These are phyloP conservation scores for Fusarium continuum DNA, from an alignment of 2,329 filamentous ascomycete genomes.

Conservation along the genomic window DNA sequence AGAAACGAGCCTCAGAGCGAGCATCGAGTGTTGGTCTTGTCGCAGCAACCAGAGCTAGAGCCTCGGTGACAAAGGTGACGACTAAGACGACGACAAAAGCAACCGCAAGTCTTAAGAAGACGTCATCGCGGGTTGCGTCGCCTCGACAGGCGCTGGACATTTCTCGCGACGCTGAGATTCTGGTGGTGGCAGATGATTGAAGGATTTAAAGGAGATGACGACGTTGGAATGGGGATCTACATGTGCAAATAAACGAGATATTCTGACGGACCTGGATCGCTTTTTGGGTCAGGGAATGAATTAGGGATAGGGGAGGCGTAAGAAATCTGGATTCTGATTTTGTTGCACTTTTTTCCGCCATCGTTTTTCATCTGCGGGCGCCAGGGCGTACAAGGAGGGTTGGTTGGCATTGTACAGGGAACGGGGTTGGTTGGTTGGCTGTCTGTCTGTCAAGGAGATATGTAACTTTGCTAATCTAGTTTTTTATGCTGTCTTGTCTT, in stretches of 20 bases:
- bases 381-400: conserved; percentile 27
- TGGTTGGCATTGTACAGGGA: conserved; percentile 35
- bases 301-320: conserved; percentile 7
- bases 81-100: conserved; percentile 29
- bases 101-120: conserved; percentile 23
- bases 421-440: conserved; percentile 14
- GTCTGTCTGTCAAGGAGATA: conserved; percentile 11
- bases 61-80: conserved; percentile 22
- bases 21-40: conserved; percentile 37
- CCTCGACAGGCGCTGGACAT: conserved; percentile 37
- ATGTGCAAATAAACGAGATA: conserved; percentile 28
- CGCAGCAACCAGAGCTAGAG: conserved; percentile 20
- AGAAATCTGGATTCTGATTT: conserved; percentile 1
- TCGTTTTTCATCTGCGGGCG: conserved; percentile 17
- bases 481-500: conserved; percentile 20
- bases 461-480: conserved; percentile 28
- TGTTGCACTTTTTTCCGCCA: conserved; percentile 3
- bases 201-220: conserved; percentile 10
- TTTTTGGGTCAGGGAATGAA: conserved; percentile 10
- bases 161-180: conserved; percentile 34
- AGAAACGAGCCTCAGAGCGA: conserved; percentile 32
- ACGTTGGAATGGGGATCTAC: conserved; percentile 8
- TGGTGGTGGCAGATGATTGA: conserved; percentile 32
- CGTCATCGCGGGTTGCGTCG: conserved; percentile 11
- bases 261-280: conserved; percentile 19